A percentile compares a stretch with the other conserved stretches of the same genome.
Evolutionary conservation across 2,329 filamentous ascomycete species (phyloP).

Genomic region (Penicillium expansum): DNA sequence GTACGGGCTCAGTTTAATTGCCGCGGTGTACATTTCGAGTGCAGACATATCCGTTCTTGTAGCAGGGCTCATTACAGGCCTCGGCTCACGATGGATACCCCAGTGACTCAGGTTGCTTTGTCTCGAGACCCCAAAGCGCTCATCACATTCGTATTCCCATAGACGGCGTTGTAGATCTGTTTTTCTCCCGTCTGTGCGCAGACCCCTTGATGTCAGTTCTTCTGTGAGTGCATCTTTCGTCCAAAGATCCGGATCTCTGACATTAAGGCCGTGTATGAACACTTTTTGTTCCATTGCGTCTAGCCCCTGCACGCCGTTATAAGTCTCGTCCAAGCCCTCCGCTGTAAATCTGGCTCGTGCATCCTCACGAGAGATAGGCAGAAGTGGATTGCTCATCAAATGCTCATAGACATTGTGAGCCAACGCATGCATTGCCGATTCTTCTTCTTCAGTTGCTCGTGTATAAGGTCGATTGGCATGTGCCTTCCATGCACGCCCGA

Average conservation of each 20-base stretch:
- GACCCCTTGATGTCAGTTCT: conserved; percentile 17
- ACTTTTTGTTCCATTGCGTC: neutral
- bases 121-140: conserved; percentile 20
- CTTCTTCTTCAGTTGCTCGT: neutral
- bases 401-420: conserved; percentile 35
- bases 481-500: conserved; percentile 14
- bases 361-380: conserved; percentile 17
- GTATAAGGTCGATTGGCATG: conserved; percentile 4
- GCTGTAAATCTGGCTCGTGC: conserved; percentile 12
- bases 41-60: conserved; percentile 9
- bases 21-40: conserved; percentile 39
- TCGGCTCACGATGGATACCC: conserved; percentile 21
- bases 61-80: conserved; percentile 17
- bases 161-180: conserved; percentile 23
- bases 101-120: conserved; percentile 30
- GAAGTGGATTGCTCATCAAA: conserved; percentile 22
- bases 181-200: conserved; percentile 11
- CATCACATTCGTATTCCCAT: conserved; percentile 18
- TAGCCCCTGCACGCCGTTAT: conserved; percentile 3
- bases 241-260: conserved; percentile 5
- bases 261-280: neutral
- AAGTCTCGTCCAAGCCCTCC: conserved; percentile 7
- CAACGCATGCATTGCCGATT: conserved; percentile 19
- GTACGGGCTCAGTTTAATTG: conserved; percentile 35
- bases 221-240: neutral